Base-by-base conservation (phyloP, 306 rosid species). In the Geum urbanum region DNA sequence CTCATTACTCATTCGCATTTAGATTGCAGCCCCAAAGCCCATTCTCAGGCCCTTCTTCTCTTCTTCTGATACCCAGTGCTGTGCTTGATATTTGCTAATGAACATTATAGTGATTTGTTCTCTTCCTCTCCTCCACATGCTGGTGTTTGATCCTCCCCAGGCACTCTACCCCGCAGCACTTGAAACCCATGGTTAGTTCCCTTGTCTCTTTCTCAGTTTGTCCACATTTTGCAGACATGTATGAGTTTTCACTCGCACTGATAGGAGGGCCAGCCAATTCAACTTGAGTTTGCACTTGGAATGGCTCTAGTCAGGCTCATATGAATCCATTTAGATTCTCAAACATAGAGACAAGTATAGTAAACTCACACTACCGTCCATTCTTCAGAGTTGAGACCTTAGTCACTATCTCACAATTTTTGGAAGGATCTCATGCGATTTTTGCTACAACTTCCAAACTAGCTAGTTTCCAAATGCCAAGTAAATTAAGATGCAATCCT, bases 71-170 rank as follows among this genome's bases (percentile, higher is more conserved):
- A 27, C 32, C 32, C 32, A 27, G 32, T 27, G 32, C 32, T 27
- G 70, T 60, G 16, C 13, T 51, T 27, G 65, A 8, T 12, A 7
- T 64, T 27, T n/a, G 54, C 35, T 41, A 62, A 37, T 50, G 66
- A 40, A 48, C 44, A 13, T 22, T 32, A 13, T 56, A 72, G 35
- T 60, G 64, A 9, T 40, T 35, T 39, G 3, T 67, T 53, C 27
- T 48, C 18, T 24, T 44, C 10, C 18, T 16, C 46, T 41, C 61
- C 3, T 2, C 37, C 81, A 78, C 77, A 72, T 67, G 77, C 50
- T 50, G 41, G 66, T 78, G 77, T 44, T 78, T 9, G 59, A 72
- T 59, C 59, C 39, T 7, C n/a, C 46, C 77, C 66, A 58, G 46
- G 52, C 77, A 72, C 59, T 15, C 66, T 72, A 76, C 58, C 77